These are phyloP conservation scores for Leishmania major DNA, from an alignment of 208 protist genomes.

Conservation along the genomic window DNA sequence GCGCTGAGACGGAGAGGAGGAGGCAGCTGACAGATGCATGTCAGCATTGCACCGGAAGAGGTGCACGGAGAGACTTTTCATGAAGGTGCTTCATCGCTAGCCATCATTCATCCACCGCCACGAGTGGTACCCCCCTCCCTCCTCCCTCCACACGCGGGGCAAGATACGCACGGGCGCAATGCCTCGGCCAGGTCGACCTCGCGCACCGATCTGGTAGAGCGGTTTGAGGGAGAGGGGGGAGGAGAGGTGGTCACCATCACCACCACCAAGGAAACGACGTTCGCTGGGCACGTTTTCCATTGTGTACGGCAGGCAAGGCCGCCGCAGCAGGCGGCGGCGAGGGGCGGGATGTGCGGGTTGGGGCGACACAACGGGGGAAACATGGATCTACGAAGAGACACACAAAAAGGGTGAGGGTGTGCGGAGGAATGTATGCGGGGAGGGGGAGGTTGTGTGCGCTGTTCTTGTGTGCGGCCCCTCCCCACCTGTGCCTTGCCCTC, in stretches of 20 bases:
- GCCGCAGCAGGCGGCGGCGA: not conserved
- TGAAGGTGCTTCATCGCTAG: not conserved
- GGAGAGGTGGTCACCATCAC: not conserved
- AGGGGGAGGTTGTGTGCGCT: not conserved
- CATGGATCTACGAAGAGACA: not conserved
- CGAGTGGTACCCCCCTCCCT: not conserved
- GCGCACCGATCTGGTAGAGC: not conserved
- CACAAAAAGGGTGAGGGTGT: not conserved
- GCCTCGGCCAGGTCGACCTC: not conserved
- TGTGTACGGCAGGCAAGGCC: not conserved
- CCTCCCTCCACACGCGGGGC: not conserved
- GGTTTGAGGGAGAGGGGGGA: not conserved
- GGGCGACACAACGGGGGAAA: slow-evolving; percentile 1
- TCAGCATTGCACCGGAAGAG: not conserved
- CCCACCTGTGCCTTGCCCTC: too few relatives aligned
- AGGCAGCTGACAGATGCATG: not conserved
- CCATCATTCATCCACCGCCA: not conserved
- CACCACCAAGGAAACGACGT: not conserved
- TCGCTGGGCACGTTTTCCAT: not conserved
- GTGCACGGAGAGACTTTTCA: not conserved
- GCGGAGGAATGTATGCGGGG: not conserved
- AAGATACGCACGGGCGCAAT: not conserved
- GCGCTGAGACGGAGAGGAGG: not conserved
- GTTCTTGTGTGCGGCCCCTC: not conserved
- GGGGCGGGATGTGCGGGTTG: not conserved